A percentile compares a stretch with the other conserved stretches of the same genome.
phyloP scores from a whole-genome alignment of 257 asterid genomes.

The Solanum tarijense region DNA sequence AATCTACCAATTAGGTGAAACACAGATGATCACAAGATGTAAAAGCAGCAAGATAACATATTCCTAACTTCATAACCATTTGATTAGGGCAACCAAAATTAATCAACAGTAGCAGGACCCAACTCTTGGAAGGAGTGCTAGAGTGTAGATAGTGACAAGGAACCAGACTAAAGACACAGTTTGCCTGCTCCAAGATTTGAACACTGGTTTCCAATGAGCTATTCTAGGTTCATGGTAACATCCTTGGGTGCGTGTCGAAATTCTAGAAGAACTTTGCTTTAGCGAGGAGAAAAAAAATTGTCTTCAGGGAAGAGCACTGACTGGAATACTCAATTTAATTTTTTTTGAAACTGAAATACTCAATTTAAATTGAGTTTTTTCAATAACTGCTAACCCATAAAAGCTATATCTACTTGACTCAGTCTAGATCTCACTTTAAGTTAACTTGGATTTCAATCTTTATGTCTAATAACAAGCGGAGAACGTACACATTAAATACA shows the following conservation, averaged over 20 bases:
- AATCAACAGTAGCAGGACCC: background rate
- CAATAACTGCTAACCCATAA: background rate
- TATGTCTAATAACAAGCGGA: background rate
- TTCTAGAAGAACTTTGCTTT: background rate
- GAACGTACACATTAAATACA: background rate
- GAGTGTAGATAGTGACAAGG: background rate
- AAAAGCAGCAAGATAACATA: background rate
- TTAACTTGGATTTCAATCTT: background rate
- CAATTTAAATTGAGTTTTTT: background rate
- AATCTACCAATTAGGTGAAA: background rate
- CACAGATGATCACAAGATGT: background rate
- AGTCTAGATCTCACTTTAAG: background rate
- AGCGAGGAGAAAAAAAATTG: background rate
- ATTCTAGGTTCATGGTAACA: background rate
- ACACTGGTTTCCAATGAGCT: background rate
- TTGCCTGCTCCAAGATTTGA: background rate
- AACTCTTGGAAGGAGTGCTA: background rate
- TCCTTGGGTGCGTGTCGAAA: background rate
- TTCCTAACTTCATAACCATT: background rate
- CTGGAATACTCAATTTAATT: background rate
- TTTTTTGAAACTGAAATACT: background rate
- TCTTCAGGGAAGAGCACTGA: background rate
- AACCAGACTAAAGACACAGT: background rate
- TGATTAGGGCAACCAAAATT: background rate
- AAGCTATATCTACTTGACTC: background rate